Percentiles rank a stretch among this genome's conserved stretches.
phyloP scores from a whole-genome alignment of 2,329 filamentous ascomycete genomes.

The Trichoderma breve region DNA sequence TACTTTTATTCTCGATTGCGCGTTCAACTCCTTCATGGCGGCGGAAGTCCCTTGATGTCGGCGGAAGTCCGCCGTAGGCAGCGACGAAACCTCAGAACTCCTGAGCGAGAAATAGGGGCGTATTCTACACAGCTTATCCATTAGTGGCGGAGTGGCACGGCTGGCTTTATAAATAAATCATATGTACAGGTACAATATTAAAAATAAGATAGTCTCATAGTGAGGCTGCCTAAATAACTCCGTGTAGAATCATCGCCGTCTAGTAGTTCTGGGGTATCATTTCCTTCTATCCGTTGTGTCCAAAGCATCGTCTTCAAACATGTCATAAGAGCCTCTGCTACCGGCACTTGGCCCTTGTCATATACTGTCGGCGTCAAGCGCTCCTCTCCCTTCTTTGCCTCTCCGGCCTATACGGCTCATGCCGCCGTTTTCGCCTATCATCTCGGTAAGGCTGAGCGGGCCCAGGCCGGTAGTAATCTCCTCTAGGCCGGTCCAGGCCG shows the following conservation, averaged over 20 bases:
- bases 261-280: not conserved
- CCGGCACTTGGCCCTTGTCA: not conserved
- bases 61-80: constrained; percentile 16
- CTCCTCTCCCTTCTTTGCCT: not conserved
- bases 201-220: not conserved
- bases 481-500: not conserved
- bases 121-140: not conserved
- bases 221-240: not conserved
- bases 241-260: not conserved
- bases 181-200: not conserved
- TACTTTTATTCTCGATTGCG: not conserved
- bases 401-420: not conserved
- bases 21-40: not conserved
- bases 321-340: not conserved
- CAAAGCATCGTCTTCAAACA: not conserved
- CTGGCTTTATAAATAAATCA: not conserved
- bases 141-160: not conserved
- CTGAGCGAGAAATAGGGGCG: not conserved
- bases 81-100: not conserved
- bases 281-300: not conserved
- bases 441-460: not conserved
- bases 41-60: constrained; percentile 14
- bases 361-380: not conserved
- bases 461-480: constrained; percentile 3
- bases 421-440: not conserved